Evolutionary conservation across 768 basidiomycete genomes (phyloP).

Genomic region (Mycena indigotica): DNA sequence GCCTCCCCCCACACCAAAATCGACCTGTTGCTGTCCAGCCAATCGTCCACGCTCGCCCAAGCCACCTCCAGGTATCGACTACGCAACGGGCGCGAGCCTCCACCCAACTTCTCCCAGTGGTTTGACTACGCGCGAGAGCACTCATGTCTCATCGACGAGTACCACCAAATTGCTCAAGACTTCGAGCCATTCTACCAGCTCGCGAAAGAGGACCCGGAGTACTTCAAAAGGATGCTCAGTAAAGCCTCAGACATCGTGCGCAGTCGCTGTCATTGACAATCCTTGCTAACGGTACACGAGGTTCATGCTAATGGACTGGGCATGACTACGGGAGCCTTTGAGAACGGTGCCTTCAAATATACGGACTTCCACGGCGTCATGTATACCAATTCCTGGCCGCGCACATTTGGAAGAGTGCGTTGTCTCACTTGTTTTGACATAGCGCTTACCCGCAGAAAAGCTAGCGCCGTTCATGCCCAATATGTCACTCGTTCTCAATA

Average conservation of each 20-base stretch:
- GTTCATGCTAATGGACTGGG: background rate
- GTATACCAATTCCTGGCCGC: background rate
- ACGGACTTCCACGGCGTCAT: background rate
- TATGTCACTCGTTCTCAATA: conserved; percentile 2
- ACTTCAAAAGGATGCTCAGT: background rate
- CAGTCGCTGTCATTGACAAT: background rate
- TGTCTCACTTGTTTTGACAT: background rate
- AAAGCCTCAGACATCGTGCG: background rate
- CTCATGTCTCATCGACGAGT: background rate
- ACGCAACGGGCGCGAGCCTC: conserved; percentile 9
- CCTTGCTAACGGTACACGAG: background rate
- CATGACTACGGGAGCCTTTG: background rate
- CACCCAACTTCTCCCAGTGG: conserved; percentile 11
- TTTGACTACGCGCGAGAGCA: background rate
- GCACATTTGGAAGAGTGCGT: background rate
- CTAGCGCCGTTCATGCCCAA: background rate
- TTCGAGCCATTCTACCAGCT: conserved; percentile 1
- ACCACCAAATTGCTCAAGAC: background rate
- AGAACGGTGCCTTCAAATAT: background rate
- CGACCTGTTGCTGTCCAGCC: conserved; percentile 8
- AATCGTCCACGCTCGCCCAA: conserved; percentile 11
- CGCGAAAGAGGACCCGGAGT: background rate
- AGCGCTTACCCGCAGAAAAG: background rate
- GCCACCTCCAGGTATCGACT: conserved; percentile 12
- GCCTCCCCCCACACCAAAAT: background rate